Evolutionary conservation across 2,329 filamentous ascomycete species (phyloP).

Genomic region (Hymenoscyphus albidus): DNA sequence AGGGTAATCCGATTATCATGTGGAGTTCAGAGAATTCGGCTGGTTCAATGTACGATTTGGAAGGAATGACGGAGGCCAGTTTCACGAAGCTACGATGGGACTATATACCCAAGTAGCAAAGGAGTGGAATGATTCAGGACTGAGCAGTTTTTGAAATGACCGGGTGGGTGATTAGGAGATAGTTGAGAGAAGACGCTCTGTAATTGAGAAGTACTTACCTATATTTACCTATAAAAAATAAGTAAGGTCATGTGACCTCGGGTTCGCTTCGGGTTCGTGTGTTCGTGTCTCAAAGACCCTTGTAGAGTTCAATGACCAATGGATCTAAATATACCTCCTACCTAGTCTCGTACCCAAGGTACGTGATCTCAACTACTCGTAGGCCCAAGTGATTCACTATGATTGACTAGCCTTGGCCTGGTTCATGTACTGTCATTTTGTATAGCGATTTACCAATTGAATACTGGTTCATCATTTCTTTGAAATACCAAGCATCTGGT

Average conservation of each 20-base stretch:
- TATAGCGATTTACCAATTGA: neutral
- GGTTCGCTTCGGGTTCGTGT: too few relatives aligned
- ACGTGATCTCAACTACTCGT: neutral
- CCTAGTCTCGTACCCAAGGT: too few relatives aligned
- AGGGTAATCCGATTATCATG: neutral
- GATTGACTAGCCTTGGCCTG: neutral
- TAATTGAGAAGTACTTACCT: neutral
- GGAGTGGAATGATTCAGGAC: neutral
- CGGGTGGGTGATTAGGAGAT: conserved; percentile 4
- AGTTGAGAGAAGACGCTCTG: neutral
- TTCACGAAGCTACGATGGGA: conserved; percentile 10
- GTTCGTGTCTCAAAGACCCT: too few relatives aligned
- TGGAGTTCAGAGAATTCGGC: neutral
- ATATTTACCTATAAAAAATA: neutral
- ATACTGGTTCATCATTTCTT: neutral
- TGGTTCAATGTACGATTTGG: conserved; percentile 28
- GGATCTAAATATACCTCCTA: neutral
- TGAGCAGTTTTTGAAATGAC: conserved; percentile 3
- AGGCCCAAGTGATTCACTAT: neutral
- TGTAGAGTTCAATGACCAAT: neutral
- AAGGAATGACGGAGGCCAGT: conserved; percentile 14
- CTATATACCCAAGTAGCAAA: conserved; percentile 13
- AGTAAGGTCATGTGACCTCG: too few relatives aligned
- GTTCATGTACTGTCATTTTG: neutral
- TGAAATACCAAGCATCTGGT: neutral